Base-by-base conservation (phyloP, 2,329 filamentous ascomycete species). In the Diplocarpon mali region DNA sequence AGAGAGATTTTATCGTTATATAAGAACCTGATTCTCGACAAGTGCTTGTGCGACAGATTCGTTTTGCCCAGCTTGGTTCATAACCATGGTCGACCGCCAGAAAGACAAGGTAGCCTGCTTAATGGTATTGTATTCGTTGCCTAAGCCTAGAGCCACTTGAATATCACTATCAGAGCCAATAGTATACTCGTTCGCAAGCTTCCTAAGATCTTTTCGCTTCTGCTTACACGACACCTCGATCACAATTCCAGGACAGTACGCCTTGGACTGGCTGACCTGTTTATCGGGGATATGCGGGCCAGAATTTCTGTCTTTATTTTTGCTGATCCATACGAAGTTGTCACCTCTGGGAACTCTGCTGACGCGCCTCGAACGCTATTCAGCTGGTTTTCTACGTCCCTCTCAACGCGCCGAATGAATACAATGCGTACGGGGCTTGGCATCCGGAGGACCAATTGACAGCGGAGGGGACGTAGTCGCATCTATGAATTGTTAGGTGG, bases 191-290 rank as follows among this genome's bases (percentile, higher is more conserved):
- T 63, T 60, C 2, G 59, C 61, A 38, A 64, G 49, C 38, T 45
- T 17, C 11, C 44, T 39, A 35, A 64, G 44, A 16, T 54, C 51
- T 37, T 57, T 58, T 36, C 50, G 45, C 42, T 60, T 57, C 53
- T 61, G 59, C 14, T 54, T 54, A 50, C 62, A 58, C 15, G 59
- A 56, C 15, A 62, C 57, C 46, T 64, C 60, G 29, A 63, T 53
- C 10, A 64, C 53, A 12, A 61, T 52, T 13, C 50, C 47, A 3
- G 57, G 55, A 38, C 35, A 56, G 34, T 44, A 42, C 16, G 51
- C 48, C 29, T 53, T 35, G 9, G 34, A 17, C 49, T 60, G 56
- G 10, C 45, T 35, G 45, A 58, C 60, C 31, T 50, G 49, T 20
- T 46, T 47, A 48, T 60, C 57, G 15, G 54, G 58, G 41, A 52